A percentile compares a stretch with the other conserved stretches of the same genome.
Evolutionary conservation across 192 early-diverging fungal species (phyloP).

Genomic region (Entomortierella parvispora): DNA sequence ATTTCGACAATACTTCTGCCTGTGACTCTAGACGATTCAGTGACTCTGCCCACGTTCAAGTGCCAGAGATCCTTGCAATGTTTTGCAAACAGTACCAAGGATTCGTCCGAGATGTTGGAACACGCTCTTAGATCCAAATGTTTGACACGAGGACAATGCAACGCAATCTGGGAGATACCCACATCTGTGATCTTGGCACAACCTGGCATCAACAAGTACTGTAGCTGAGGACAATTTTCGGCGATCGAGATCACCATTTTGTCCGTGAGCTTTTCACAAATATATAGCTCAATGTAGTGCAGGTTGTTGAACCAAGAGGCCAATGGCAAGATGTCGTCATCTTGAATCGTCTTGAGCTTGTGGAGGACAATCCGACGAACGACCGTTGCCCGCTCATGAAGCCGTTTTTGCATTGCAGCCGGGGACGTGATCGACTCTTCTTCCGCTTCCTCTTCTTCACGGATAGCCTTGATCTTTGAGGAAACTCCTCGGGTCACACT

Average conservation of each 20-base stretch:
- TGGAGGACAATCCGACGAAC: constrained; percentile 49
- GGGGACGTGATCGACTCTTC: constrained; percentile 30
- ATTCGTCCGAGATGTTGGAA: constrained; percentile 56
- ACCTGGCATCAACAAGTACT: constrained; percentile 58
- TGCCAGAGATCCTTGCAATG: constrained; percentile 56
- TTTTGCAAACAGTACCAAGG: constrained; percentile 51
- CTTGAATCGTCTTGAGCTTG: constrained; percentile 47
- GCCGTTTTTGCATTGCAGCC: constrained; percentile 37
- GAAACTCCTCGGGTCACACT: too few relatives aligned
- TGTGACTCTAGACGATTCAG: constrained; percentile 53
- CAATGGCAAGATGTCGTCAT: constrained; percentile 30
- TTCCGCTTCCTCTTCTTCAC: too few relatives aligned
- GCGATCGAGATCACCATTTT: constrained; percentile 51
- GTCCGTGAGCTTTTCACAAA: constrained; percentile 60
- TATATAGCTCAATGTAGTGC: constrained; percentile 60
- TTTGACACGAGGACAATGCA: constrained; percentile 52
- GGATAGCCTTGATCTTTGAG: too few relatives aligned
- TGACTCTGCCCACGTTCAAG: constrained; percentile 61
- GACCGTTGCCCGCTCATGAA: constrained; percentile 29
- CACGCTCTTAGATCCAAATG: constrained; percentile 64
- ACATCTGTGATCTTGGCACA: constrained; percentile 60
- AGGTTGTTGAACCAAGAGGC: constrained; percentile 47
- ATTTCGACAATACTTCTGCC: constrained; percentile 56
- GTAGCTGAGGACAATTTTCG: constrained; percentile 47
- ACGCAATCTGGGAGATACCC: constrained; percentile 50